Conservation (phyloP, 495 filamentous ascomycete species). For the Daldinia grandis region DNA sequence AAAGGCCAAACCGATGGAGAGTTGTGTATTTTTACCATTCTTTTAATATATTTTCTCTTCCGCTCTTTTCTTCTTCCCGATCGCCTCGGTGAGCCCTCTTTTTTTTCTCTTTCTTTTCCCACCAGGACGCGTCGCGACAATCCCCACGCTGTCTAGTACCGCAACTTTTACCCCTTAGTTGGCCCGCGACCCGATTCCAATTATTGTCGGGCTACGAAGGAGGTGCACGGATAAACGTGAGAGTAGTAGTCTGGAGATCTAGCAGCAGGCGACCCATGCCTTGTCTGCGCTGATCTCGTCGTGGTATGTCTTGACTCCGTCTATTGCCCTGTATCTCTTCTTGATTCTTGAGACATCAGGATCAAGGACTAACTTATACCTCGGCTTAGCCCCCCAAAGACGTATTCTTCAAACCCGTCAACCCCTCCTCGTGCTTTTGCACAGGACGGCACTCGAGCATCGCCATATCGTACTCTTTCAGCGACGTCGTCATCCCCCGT, state of each 20-base stretch:
- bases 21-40: slow-evolving; percentile 47
- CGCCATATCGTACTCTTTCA: slow-evolving; percentile 39
- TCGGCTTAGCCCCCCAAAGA: slow-evolving; percentile 49
- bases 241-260: slow-evolving; percentile 51
- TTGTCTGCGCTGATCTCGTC: slow-evolving; percentile 66
- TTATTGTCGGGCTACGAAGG: slow-evolving; percentile 31
- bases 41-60: slow-evolving; percentile 34
- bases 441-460: slow-evolving; percentile 56
- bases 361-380: slow-evolving; percentile 25
- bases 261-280: slow-evolving; percentile 61
- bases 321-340: slow-evolving; percentile 10
- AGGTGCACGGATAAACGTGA: slow-evolving; percentile 37
- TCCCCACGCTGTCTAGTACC: slow-evolving; percentile 24
- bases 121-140: slow-evolving; percentile 53
- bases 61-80: slow-evolving; percentile 11
- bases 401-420: slow-evolving; percentile 60
- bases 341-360: slow-evolving; percentile 15
- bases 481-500: slow-evolving; percentile 56
- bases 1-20: slow-evolving; percentile 36
- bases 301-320: slow-evolving; percentile 48
- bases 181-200: slow-evolving; percentile 27
- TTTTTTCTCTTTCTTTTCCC: slow-evolving; percentile 20
- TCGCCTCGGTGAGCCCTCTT: slow-evolving; percentile 24
- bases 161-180: slow-evolving; percentile 39
- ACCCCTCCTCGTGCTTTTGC: slow-evolving; percentile 63